Conservation (phyloP, 768 basidiomycete genomes). For the Infundibulicybe gibba region DNA sequence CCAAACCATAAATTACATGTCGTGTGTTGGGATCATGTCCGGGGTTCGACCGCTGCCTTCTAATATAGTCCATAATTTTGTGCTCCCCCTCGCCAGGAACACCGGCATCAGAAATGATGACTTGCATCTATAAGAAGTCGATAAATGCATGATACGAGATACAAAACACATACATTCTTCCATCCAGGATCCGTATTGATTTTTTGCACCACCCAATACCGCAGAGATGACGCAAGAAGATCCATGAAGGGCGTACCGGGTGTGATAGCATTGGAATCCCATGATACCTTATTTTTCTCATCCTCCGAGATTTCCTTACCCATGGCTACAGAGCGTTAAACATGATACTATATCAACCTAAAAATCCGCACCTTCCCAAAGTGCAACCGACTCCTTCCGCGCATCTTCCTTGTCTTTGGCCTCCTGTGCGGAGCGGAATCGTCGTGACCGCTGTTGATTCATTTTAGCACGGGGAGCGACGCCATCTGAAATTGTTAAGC, state of each 20-base stretch:
- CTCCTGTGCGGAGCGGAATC: constrained; percentile 93
- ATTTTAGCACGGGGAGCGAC: constrained; percentile 99
- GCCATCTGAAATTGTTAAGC: constrained; percentile 58
- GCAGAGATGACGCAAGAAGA: constrained; percentile 78
- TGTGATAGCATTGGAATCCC: constrained; percentile 99
- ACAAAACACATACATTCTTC: constrained; percentile 65
- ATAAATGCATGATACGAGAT: neutral
- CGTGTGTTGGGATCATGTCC: constrained; percentile 94
- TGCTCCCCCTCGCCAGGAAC: constrained; percentile 99
- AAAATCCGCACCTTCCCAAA: constrained; percentile 73
- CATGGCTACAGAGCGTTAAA: constrained; percentile 61
- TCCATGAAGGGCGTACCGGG: constrained; percentile 99
- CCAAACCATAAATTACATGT: constrained; percentile 97
- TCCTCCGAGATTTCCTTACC: constrained; percentile 82
- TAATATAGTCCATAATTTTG: constrained; percentile 99
- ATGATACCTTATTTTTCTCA: constrained; percentile 79
- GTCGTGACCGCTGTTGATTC: constrained; percentile 98
- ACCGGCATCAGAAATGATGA: constrained; percentile 94
- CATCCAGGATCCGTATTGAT: constrained; percentile 95
- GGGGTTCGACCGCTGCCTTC: constrained; percentile 81
- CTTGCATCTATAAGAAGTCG: constrained; percentile 65
- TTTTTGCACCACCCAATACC: constrained; percentile 96
- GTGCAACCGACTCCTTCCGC: constrained; percentile 70
- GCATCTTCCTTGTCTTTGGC: constrained; percentile 93
- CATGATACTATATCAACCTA: neutral